Evolutionary conservation across 441 rosid genomes (phyloP).

Genomic region (Erodium moschatum): DNA sequence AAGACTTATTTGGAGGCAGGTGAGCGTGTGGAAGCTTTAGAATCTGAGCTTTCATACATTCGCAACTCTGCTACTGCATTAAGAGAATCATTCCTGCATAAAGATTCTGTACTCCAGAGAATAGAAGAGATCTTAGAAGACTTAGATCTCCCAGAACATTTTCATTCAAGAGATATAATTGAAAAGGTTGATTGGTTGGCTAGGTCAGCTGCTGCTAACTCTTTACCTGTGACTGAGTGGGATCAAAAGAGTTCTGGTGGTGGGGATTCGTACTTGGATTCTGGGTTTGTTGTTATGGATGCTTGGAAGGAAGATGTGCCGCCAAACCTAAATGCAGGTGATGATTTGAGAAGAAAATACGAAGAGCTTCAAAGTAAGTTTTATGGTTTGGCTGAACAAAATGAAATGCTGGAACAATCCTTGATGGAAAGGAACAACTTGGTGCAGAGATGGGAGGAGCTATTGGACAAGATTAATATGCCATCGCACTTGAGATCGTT

Average conservation of each 20-base stretch:
- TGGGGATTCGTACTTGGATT: constrained; percentile 52
- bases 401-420: constrained; percentile 99
- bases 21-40: constrained; percentile 92
- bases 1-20: constrained; percentile 83
- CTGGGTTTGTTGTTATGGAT: constrained; percentile 61
- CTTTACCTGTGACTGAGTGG: constrained; percentile 61
- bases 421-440: constrained; percentile 79
- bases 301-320: constrained; percentile 80
- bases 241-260: constrained; percentile 69
- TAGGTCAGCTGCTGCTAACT: constrained; percentile 58
- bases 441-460: constrained; percentile 94
- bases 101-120: constrained; percentile 94
- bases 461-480: constrained; percentile 57
- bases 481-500: constrained; percentile 62
- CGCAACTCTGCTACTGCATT: constrained; percentile 96
- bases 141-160: constrained; percentile 85
- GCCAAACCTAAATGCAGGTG: constrained; percentile 49
- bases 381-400: constrained; percentile 95
- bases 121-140: constrained; percentile 96
- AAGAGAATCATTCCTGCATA: constrained; percentile 95
- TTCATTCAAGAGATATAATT: constrained; percentile 79
- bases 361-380: constrained; percentile 93
- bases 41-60: constrained; percentile 97
- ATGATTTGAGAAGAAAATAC: constrained; percentile 73
- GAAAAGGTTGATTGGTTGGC: constrained; percentile 98